Evolutionary conservation across 2,329 filamentous ascomycete species (phyloP).

Genomic region (Fusarium kyushuense): DNA sequence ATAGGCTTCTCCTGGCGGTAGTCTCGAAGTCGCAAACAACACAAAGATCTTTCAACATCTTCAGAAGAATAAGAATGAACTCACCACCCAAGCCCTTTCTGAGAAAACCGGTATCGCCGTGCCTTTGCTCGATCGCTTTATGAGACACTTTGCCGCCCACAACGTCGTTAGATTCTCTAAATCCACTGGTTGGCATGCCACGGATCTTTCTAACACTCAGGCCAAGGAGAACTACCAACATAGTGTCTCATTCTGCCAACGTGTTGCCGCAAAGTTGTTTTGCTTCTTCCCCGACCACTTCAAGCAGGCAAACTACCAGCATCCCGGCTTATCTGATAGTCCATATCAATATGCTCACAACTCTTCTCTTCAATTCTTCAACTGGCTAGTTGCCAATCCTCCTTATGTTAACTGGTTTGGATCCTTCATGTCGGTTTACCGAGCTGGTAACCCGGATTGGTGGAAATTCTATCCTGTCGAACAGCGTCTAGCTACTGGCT

Average conservation of each 20-base stretch:
- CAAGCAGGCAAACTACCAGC: slow-evolving; percentile 19
- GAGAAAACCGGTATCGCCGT: slow-evolving; percentile 19
- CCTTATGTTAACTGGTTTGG: slow-evolving; percentile 26
- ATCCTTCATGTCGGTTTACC: slow-evolving; percentile 33
- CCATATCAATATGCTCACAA: slow-evolving; percentile 29
- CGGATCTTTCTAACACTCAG: slow-evolving; percentile 22
- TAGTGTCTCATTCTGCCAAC: slow-evolving; percentile 28
- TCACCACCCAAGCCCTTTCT: slow-evolving; percentile 12
- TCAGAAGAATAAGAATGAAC: slow-evolving; percentile 4
- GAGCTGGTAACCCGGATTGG: slow-evolving; percentile 23
- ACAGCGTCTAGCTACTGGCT: slow-evolving; percentile 11
- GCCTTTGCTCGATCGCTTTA: slow-evolving; percentile 22
- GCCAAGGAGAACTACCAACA: slow-evolving; percentile 24
- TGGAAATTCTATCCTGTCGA: slow-evolving; percentile 25
- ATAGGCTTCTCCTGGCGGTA: slow-evolving; percentile 24
- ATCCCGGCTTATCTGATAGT: slow-evolving; percentile 6
- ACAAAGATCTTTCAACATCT: slow-evolving; percentile 23
- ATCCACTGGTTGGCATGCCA: slow-evolving; percentile 22
- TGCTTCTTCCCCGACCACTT: slow-evolving; percentile 25
- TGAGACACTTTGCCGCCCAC: slow-evolving; percentile 34
- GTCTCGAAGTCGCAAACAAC: slow-evolving; percentile 20
- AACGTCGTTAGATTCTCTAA: slow-evolving; percentile 18
- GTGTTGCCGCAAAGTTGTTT: slow-evolving; percentile 16
- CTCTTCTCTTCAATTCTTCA: slow-evolving; percentile 20
- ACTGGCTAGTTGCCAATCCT: slow-evolving; percentile 17